Evolutionary conservation across 2,329 filamentous ascomycete genomes (phyloP).

Genomic region (Hypoxylon sp.): DNA sequence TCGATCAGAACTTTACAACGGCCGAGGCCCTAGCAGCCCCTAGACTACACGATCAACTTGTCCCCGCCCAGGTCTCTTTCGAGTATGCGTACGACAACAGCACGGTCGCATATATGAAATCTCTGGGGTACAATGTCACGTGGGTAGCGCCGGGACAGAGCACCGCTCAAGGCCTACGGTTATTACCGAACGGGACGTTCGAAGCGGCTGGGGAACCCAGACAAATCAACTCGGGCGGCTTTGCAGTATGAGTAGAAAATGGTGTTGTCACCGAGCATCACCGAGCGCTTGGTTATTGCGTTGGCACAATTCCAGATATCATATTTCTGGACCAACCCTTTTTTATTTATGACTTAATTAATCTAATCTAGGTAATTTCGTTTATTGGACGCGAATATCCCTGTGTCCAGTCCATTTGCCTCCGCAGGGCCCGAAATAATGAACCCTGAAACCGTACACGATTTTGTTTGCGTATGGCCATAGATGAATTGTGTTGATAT

Average conservation of each 20-base stretch:
- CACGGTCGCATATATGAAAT: conserved; percentile 76
- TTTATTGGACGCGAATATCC: not conserved
- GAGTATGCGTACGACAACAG: conserved; percentile 81
- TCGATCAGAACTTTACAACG: conserved; percentile 76
- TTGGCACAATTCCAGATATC: not conserved
- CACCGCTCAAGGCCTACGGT: conserved; percentile 79
- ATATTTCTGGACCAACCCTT: not conserved
- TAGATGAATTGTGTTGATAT: not conserved
- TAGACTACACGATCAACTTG: conserved; percentile 85
- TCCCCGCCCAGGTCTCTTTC: conserved; percentile 77
- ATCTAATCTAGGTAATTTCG: not conserved
- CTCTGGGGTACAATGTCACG: conserved; percentile 80
- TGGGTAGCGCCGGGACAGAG: conserved; percentile 77
- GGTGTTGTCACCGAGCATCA: not conserved
- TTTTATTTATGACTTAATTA: not conserved
- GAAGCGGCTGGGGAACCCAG: conserved; percentile 88
- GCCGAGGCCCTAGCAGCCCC: conserved; percentile 76
- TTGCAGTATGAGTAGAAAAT: conserved; percentile 59
- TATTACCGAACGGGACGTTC: conserved; percentile 76
- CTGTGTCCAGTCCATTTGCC: not conserved
- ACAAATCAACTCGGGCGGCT: conserved; percentile 80
- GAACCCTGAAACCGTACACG: not conserved
- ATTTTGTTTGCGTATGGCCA: not conserved
- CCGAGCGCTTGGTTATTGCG: not conserved
- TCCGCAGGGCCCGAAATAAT: not conserved